phyloP scores from a whole-genome alignment of 2,329 filamentous ascomycete genomes.

The Ophiostoma triangulosporum region DNA sequence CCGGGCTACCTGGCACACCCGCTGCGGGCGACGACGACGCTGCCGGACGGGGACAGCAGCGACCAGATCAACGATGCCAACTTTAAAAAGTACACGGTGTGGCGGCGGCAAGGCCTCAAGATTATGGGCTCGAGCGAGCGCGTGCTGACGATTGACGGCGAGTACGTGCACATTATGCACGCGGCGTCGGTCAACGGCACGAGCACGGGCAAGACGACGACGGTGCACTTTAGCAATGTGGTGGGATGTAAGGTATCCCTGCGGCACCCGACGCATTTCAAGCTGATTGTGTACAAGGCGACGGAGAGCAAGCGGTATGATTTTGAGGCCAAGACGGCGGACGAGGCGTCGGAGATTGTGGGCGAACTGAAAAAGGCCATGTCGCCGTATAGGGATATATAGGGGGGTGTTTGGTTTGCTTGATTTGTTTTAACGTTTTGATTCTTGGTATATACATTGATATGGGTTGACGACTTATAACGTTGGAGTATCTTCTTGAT shows the following conservation, averaged over 20 bases:
- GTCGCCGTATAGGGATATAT: slow-evolving; percentile 46
- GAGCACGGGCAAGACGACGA: slow-evolving; percentile 63
- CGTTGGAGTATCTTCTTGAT: not conserved
- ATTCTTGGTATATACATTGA: not conserved
- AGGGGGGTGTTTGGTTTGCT: not conserved
- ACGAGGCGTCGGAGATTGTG: slow-evolving; percentile 69
- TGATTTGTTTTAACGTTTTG: not conserved
- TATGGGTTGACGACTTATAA: not conserved
- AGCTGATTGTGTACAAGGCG: slow-evolving; percentile 56
- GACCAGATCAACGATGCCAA: slow-evolving; percentile 41
- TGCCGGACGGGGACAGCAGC: not conserved
- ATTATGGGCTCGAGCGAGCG: slow-evolving; percentile 65
- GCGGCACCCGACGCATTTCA: slow-evolving; percentile 69
- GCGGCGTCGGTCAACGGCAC: slow-evolving; percentile 42
- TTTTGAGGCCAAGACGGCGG: slow-evolving; percentile 60
- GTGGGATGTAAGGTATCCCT: slow-evolving; percentile 70
- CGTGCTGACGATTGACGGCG: slow-evolving; percentile 66
- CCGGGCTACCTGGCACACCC: slow-evolving; percentile 44
- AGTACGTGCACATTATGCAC: slow-evolving; percentile 78
- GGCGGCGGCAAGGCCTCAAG: slow-evolving; percentile 70
- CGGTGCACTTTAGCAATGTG: slow-evolving; percentile 70
- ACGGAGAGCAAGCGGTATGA: slow-evolving; percentile 72
- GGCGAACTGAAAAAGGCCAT: slow-evolving; percentile 65
- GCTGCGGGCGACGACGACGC: slow-evolving; percentile 23
- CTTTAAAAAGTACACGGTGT: slow-evolving; percentile 68